Percentiles rank a stretch among this genome's conserved stretches.
Conservation (phyloP, 2,329 filamentous ascomycete genomes). For the Alternaria panax region DNA sequence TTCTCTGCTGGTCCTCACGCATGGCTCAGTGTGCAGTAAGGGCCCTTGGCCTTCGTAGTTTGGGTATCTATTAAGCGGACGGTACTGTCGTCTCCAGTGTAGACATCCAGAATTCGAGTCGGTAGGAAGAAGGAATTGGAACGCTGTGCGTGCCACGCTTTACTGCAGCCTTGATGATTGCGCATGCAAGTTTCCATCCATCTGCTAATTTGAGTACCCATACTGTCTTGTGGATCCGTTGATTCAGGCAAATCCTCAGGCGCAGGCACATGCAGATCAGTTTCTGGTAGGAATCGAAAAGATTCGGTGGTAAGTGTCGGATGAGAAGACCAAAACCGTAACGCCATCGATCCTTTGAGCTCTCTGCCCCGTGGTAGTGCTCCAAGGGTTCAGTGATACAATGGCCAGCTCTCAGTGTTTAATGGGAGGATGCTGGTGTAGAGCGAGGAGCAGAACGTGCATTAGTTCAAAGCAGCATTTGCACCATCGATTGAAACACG, state of each 20-base stretch:
- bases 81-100: neutral
- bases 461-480: neutral
- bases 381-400: constrained; percentile 2
- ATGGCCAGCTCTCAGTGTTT: neutral
- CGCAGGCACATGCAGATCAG: neutral
- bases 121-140: constrained; percentile 1
- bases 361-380: constrained; percentile 1
- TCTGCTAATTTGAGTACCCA: neutral
- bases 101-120: constrained; percentile 1
- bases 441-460: neutral
- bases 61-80: constrained; percentile 16
- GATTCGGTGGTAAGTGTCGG: neutral
- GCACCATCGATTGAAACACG: neutral
- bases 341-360: constrained; percentile 1
- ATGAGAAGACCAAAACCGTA: constrained; percentile 2
- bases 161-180: constrained; percentile 1
- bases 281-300: neutral
- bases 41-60: constrained; percentile 8
- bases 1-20: constrained; percentile 24
- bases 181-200: constrained; percentile 1
- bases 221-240: neutral
- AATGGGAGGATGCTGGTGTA: neutral
- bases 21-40: constrained; percentile 33
- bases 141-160: neutral
- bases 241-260: neutral